Evolutionary conservation across 2,329 filamentous ascomycete genomes (phyloP).

Genomic region (Scleromitrula shiraiana): DNA sequence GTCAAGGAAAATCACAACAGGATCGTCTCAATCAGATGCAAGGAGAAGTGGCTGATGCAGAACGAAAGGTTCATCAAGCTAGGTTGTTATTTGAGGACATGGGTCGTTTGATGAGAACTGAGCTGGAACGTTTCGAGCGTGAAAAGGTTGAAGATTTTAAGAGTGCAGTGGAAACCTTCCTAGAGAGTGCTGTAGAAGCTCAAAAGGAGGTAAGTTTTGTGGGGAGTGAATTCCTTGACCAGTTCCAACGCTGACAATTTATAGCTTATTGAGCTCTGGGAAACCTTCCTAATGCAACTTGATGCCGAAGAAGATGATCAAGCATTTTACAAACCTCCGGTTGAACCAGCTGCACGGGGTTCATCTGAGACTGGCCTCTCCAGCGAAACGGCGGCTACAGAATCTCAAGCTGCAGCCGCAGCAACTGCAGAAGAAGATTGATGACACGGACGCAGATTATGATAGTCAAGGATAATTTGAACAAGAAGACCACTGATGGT

Average conservation of each 20-base stretch:
- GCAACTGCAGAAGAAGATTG: conserved; percentile 21
- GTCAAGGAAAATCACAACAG: conserved; percentile 92
- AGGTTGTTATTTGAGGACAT: conserved; percentile 92
- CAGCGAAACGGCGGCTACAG: conserved; percentile 19
- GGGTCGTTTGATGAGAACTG: conserved; percentile 83
- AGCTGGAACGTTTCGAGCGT: conserved; percentile 87
- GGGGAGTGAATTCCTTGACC: background rate
- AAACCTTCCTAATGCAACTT: conserved; percentile 93
- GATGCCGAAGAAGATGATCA: conserved; percentile 85
- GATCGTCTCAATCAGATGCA: conserved; percentile 87
- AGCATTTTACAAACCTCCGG: conserved; percentile 56
- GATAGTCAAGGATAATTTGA: conserved; percentile 10
- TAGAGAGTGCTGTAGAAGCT: conserved; percentile 94
- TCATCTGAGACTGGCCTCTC: conserved; percentile 37
- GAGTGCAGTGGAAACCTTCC: conserved; percentile 91
- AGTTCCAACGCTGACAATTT: conserved; percentile 9
- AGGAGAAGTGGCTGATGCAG: conserved; percentile 89
- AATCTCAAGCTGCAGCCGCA: conserved; percentile 15
- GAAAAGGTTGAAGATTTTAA: conserved; percentile 99
- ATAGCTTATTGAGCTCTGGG: conserved; percentile 79
- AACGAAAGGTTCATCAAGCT: conserved; percentile 86
- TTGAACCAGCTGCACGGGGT: conserved; percentile 42
- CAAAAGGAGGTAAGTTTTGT: conserved; percentile 78
- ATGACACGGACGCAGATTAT: background rate
- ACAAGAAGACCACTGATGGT: background rate